These are phyloP conservation scores for Lyophyllum atratum DNA, from an alignment of 768 basidiomycete species.

Conservation along the genomic window DNA sequence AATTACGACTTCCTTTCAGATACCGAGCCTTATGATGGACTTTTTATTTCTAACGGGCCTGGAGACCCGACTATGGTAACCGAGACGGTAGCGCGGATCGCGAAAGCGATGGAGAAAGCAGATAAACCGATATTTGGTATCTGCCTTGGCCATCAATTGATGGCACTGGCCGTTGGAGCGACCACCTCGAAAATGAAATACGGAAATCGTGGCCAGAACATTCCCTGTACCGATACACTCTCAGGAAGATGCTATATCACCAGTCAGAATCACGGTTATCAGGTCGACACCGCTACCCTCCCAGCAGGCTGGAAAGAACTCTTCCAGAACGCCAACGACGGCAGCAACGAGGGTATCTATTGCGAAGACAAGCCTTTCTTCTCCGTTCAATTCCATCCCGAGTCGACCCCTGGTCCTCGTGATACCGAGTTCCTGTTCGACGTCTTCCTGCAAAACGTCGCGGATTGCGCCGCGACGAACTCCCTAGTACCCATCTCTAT, in stretches of 20 bases:
- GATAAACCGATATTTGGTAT: slow-evolving; percentile 96
- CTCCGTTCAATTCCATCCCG: slow-evolving; percentile 99
- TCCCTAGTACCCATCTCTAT: slow-evolving; percentile 60
- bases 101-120: slow-evolving; percentile 65
- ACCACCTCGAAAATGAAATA: slow-evolving; percentile 99
- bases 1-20: slow-evolving; percentile 88
- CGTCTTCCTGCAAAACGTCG: slow-evolving; percentile 89
- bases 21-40: slow-evolving; percentile 82
- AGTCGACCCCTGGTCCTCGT: slow-evolving; percentile 93
- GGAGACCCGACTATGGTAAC: slow-evolving; percentile 91
- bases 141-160: slow-evolving; percentile 95
- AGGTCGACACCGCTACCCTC: slow-evolving; percentile 83
- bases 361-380: slow-evolving; percentile 93
- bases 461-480: slow-evolving; percentile 66
- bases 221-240: slow-evolving; percentile 92
- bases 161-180: slow-evolving; percentile 93
- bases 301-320: slow-evolving; percentile 89
- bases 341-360: slow-evolving; percentile 97
- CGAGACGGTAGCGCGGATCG: slow-evolving; percentile 68
- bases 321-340: slow-evolving; percentile 96
- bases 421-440: slow-evolving; percentile 99
- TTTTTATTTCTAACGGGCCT: slow-evolving; percentile 97
- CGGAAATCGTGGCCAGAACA: slow-evolving; percentile 98
- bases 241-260: slow-evolving; percentile 99
- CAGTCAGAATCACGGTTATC: slow-evolving; percentile 97